Conservation (phyloP, 2,329 filamentous ascomycete species). For the Incumbomyces lentus region DNA sequence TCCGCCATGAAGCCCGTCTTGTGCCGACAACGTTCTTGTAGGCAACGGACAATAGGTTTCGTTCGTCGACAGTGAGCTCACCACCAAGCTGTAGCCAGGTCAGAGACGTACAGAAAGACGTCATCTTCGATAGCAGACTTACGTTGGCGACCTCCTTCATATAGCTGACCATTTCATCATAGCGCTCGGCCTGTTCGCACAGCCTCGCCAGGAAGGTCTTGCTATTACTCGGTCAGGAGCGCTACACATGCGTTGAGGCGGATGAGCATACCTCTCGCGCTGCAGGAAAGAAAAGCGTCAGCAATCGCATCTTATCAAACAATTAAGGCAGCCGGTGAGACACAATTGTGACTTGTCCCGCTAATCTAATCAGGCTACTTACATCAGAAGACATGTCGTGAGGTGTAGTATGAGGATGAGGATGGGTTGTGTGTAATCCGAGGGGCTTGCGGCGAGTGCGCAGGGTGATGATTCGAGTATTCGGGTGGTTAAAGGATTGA, state of each 20-base stretch:
- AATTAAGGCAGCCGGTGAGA: slow-evolving; percentile 24
- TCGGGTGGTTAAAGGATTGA: slow-evolving; percentile 1
- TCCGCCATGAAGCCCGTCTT: slow-evolving; percentile 96
- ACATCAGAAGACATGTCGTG: slow-evolving; percentile 54
- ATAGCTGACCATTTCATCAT: slow-evolving; percentile 99
- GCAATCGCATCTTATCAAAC: slow-evolving; percentile 31
- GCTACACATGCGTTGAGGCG: slow-evolving; percentile 13
- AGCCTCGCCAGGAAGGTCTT: slow-evolving; percentile 99
- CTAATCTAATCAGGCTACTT: slow-evolving; percentile 28
- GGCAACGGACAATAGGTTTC: slow-evolving; percentile 92
- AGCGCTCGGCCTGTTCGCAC: slow-evolving; percentile 99
- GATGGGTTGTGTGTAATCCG: slow-evolving; percentile 43
- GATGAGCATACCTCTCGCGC: slow-evolving; percentile 57
- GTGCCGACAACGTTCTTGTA: slow-evolving; percentile 99
- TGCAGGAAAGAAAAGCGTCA: slow-evolving; percentile 31
- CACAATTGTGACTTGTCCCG: slow-evolving; percentile 27
- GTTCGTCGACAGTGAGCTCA: slow-evolving; percentile 59
- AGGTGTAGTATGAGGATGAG: slow-evolving; percentile 16
- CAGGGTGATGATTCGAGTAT: slow-evolving; percentile 10
- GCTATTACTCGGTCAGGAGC: slow-evolving; percentile 41
- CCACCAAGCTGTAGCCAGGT: slow-evolving; percentile 45
- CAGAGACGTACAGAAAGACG: slow-evolving; percentile 10
- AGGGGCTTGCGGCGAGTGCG: slow-evolving; percentile 7
- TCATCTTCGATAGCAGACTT: slow-evolving; percentile 25
- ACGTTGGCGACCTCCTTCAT: slow-evolving; percentile 99